Evolutionary conservation across 129 eudicot species (phyloP).

Genomic region (Centella asiatica): DNA sequence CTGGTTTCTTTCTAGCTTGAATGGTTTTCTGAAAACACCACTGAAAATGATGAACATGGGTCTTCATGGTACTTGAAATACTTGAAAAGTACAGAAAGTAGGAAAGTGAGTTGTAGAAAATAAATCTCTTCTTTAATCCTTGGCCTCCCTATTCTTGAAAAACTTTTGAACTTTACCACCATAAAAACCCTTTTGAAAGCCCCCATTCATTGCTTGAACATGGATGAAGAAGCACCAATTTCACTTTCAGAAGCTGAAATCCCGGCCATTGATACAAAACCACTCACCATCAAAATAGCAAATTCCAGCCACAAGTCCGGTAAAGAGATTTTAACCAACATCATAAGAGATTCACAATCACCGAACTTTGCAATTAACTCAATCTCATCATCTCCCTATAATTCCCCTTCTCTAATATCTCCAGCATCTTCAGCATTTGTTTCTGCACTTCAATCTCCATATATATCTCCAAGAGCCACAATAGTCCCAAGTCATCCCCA

Average conservation of each 20-base stretch:
- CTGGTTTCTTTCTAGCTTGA: constrained; percentile 19
- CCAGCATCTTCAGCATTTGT: constrained; percentile 93
- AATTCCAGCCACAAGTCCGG: constrained; percentile 30
- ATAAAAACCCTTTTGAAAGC: neutral
- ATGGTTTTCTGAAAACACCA: constrained; percentile 13
- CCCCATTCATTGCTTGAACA: constrained; percentile 10
- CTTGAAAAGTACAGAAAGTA: constrained; percentile 6
- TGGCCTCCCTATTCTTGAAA: no score
- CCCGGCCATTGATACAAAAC: constrained; percentile 32
- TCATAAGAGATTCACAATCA: constrained; percentile 9
- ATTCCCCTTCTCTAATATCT: constrained; percentile 67
- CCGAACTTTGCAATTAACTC: constrained; percentile 31
- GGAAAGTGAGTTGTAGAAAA: constrained; percentile 7
- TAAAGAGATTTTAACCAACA: constrained; percentile 20
- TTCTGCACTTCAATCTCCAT: constrained; percentile 87
- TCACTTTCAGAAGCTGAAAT: constrained; percentile 18
- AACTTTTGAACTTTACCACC: neutral
- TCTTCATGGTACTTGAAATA: neutral
- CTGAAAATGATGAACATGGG: constrained; percentile 1
- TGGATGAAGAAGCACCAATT: constrained; percentile 36
- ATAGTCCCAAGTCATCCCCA: constrained; percentile 26
- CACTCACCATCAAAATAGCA: constrained; percentile 67
- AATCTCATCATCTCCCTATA: constrained; percentile 57
- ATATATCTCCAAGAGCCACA: constrained; percentile 82
- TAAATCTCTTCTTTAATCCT: constrained; percentile 3